Evolutionary conservation across 306 rosid species (phyloP).

Genomic region (Benincasa hispida): DNA sequence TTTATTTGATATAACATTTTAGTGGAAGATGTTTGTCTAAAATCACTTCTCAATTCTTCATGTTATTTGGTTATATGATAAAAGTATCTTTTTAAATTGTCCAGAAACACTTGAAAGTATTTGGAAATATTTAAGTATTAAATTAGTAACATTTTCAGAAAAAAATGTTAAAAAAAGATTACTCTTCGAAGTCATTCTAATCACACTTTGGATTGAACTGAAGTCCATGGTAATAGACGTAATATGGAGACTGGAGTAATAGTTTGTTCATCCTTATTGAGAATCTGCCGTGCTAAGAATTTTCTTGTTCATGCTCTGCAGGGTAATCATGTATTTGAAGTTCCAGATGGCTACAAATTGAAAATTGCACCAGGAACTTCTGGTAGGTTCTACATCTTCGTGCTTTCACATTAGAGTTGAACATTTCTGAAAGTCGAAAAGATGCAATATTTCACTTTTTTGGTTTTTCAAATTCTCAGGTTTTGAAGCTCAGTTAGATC

Average conservation of each 20-base stretch:
- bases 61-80: neutral
- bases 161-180: neutral
- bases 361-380: conserved; percentile 47
- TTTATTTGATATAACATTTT: neutral
- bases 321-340: conserved; percentile 83
- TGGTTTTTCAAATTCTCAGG: conserved; percentile 25
- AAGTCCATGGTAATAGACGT: neutral
- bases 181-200: neutral
- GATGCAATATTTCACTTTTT: neutral
- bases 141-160: neutral
- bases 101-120: neutral
- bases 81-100: neutral
- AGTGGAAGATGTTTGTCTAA: neutral
- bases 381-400: conserved; percentile 23
- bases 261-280: neutral
- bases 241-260: neutral
- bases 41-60: neutral
- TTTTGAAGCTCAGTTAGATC: conserved; percentile 33
- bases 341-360: conserved; percentile 74
- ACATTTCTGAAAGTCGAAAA: neutral
- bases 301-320: conserved; percentile 17
- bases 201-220: neutral
- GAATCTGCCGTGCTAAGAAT: neutral
- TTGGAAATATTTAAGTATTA: neutral
- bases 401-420: neutral